Conservation (phyloP, 2,329 filamentous ascomycete species). For the Xylaria sp. region DNA sequence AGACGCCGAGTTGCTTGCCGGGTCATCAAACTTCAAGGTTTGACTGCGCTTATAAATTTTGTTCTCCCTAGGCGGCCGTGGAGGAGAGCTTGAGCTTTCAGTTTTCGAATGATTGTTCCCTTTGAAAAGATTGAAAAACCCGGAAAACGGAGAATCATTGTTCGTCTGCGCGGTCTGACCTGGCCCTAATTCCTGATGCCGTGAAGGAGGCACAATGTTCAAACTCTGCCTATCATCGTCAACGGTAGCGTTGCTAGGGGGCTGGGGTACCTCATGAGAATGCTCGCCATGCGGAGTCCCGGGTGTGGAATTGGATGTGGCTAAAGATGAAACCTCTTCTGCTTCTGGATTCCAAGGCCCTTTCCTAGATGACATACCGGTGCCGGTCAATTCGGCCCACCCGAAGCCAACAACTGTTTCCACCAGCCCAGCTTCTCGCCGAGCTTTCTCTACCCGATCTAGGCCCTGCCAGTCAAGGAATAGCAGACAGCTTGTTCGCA, state of each 20-base stretch:
- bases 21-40: slow-evolving; percentile 67
- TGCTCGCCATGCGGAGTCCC: slow-evolving; percentile 51
- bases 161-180: slow-evolving; percentile 50
- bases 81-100: slow-evolving; percentile 46
- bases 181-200: slow-evolving; percentile 47
- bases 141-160: slow-evolving; percentile 65
- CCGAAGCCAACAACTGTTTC: slow-evolving; percentile 94
- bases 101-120: slow-evolving; percentile 63
- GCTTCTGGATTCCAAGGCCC: slow-evolving; percentile 57
- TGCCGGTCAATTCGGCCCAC: slow-evolving; percentile 88
- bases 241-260: slow-evolving; percentile 70
- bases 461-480: slow-evolving; percentile 97
- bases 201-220: slow-evolving; percentile 54
- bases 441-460: slow-evolving; percentile 91
- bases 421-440: slow-evolving; percentile 89
- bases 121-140: slow-evolving; percentile 80
- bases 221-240: slow-evolving; percentile 74
- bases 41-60: slow-evolving; percentile 83
- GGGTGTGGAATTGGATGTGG: slow-evolving; percentile 50
- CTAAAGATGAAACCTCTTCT: slow-evolving; percentile 44
- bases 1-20: slow-evolving; percentile 48
- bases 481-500: slow-evolving; percentile 93
- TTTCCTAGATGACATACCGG: slow-evolving; percentile 66
- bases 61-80: slow-evolving; percentile 68
- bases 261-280: slow-evolving; percentile 74